A percentile compares a stretch with the other conserved stretches of the same genome.
phyloP scores from a whole-genome alignment of 202 grass and related monocot genomes.

The Setaria italica region DNA sequence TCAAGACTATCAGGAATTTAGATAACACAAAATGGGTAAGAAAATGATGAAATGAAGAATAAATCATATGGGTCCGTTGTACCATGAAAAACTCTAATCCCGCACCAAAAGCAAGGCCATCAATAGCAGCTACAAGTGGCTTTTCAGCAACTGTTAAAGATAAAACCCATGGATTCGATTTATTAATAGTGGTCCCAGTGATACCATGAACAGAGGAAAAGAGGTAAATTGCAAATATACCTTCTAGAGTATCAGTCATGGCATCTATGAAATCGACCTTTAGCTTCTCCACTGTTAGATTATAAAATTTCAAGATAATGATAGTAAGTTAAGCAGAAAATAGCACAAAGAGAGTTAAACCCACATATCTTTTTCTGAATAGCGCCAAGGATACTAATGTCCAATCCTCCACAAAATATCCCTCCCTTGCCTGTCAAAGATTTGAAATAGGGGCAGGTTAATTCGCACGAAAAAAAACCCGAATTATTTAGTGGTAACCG shows the following conservation, averaged over 20 bases:
- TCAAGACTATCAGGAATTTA: not conserved
- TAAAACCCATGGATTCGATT: not conserved
- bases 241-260: constrained; percentile 77
- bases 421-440: constrained; percentile 57
- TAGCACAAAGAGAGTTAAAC: not conserved
- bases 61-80: constrained; percentile 9
- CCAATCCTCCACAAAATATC: constrained; percentile 83
- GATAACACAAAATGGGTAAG: not conserved
- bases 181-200: not conserved
- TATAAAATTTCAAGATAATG: constrained; percentile 9
- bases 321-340: not conserved
- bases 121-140: constrained; percentile 87
- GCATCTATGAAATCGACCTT: constrained; percentile 68
- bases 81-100: constrained; percentile 89
- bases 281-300: constrained; percentile 55
- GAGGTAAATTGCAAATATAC: constrained; percentile 40
- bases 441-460: constrained; percentile 13
- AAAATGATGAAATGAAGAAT: not conserved
- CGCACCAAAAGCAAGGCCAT: constrained; percentile 84
- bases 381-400: constrained; percentile 62
- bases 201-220: not conserved
- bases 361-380: not conserved
- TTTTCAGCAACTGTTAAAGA: constrained; percentile 67
- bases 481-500: not conserved
- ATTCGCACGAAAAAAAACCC: not conserved